Base-by-base conservation (phyloP, 495 filamentous ascomycete species). In the Neurospora sp. region DNA sequence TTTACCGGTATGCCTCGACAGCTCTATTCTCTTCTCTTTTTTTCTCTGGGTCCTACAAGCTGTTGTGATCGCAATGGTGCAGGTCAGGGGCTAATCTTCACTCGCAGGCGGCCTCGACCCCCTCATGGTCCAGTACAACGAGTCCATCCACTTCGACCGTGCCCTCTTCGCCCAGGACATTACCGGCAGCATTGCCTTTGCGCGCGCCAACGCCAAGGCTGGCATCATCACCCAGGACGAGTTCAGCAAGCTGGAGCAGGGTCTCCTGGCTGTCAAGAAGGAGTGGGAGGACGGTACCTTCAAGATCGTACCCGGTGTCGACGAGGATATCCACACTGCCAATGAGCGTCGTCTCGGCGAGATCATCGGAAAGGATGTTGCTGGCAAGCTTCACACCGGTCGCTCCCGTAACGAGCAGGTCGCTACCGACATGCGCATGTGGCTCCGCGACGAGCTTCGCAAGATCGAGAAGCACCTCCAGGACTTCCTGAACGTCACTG, bases 361-460 rank as follows among this genome's bases (percentile, higher is more conserved):
- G 84, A 86, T 97, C 74, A 93, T 98, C 59, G 94, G 94, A 76
- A 94, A 90, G 78, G 87, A 92, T 3, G 90, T 94, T 40, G 94
- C 90, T 3, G 94, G 95, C 6, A 98, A 97, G 84, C 87, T 98
- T 73, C 95, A 98, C 85, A 98, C 94, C 3, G 94, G 94, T 41
- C 89, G 96, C 31, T 93, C 90, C 77, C 85, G 96, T 66, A 98
- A 98, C 78, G 96, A 98, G 84, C 96, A 98, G 83, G 88, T 98
- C 73, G 93, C 91, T 37, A 95, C 92, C 31, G 95, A 98, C 77
- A 95, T 97, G 92, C 90, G 94, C 61, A 83, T 97, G 78, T 98
- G 95, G 95, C 83, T 97, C 72, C 86, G 92, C 59, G 91, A 93
- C 75, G 87, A 94, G 83, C 82, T 98, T 69, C 87, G 86, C 74